These are phyloP conservation scores for Cerrena zonata DNA, from an alignment of 1,284 basidiomycete species.

Conservation along the genomic window DNA sequence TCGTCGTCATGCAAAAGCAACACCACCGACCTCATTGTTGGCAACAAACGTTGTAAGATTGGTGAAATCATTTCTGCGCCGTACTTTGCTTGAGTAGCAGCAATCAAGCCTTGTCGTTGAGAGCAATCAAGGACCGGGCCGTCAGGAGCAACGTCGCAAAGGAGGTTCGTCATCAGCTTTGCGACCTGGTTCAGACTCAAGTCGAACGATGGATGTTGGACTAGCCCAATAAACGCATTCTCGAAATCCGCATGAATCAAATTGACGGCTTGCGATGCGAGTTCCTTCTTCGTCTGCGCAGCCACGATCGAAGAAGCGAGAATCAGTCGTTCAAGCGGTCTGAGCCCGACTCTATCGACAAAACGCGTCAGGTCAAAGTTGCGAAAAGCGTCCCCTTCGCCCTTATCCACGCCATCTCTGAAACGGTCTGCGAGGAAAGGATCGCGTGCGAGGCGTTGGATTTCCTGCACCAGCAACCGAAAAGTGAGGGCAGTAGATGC, in stretches of 20 bases:
- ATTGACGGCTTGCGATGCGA: slow-evolving; percentile 59
- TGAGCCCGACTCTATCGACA: slow-evolving; percentile 68
- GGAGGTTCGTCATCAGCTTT: slow-evolving; percentile 74
- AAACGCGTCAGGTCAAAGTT: slow-evolving; percentile 77
- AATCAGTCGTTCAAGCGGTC: slow-evolving; percentile 74
- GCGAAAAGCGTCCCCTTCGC: slow-evolving; percentile 73
- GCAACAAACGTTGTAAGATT: slow-evolving; percentile 51
- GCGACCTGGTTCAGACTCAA: slow-evolving; percentile 67
- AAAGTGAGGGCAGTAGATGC: slow-evolving; percentile 70
- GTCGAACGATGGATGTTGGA: slow-evolving; percentile 73
- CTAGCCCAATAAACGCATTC: slow-evolving; percentile 64
- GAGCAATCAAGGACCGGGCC: slow-evolving; percentile 60
- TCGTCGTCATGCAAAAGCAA: slow-evolving; percentile 11
- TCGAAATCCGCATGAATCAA: slow-evolving; percentile 74
- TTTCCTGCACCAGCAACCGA: slow-evolving; percentile 80
- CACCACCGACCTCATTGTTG: slow-evolving; percentile 53
- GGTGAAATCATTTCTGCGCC: slow-evolving; percentile 52
- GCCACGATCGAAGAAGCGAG: slow-evolving; percentile 70
- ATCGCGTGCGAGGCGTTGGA: slow-evolving; percentile 78
- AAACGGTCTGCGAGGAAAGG: slow-evolving; percentile 82
- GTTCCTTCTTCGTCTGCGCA: slow-evolving; percentile 63
- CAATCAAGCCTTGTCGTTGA: slow-evolving; percentile 68
- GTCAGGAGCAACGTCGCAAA: slow-evolving; percentile 62
- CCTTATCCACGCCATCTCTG: slow-evolving; percentile 79
- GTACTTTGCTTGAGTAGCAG: slow-evolving; percentile 70